Percentiles rank a stretch among this genome's conserved stretches.
phyloP scores from a whole-genome alignment of 768 basidiomycete genomes.

The Rickenella mellea region DNA sequence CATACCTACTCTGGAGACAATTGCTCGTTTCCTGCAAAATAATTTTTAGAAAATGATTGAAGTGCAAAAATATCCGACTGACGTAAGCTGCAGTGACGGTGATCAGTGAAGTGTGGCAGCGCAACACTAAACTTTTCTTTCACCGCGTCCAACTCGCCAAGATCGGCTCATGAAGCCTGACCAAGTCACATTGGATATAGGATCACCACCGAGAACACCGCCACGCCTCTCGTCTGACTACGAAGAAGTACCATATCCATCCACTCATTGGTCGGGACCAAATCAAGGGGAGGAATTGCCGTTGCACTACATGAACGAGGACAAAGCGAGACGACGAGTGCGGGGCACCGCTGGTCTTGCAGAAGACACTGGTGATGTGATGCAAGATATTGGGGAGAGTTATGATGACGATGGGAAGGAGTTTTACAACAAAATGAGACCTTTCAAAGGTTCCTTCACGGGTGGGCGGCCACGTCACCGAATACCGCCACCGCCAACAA shows the following conservation, averaged over 20 bases:
- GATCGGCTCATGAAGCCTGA: conserved; percentile 47
- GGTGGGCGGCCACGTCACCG: conserved; percentile 56
- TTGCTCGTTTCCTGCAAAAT: no score
- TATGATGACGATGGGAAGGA: conserved; percentile 63
- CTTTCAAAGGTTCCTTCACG: conserved; percentile 15
- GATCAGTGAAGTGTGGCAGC: no score
- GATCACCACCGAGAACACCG: conserved; percentile 39
- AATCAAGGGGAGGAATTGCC: conserved; percentile 35
- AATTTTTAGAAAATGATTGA: no score
- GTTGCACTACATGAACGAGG: conserved; percentile 43
- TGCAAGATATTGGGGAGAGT: no score
- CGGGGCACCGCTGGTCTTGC: conserved; percentile 22
- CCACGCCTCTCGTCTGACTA: conserved; percentile 55
- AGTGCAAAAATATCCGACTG: no score
- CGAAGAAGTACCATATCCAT: conserved; percentile 59
- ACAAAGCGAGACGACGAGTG: conserved; percentile 36
- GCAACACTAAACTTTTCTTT: no score
- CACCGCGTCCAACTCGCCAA: background rate
- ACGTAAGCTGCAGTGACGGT: no score
- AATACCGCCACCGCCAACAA: conserved; percentile 53
- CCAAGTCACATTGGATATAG: conserved; percentile 65
- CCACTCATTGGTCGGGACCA: conserved; percentile 21
- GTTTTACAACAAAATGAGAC: conserved; percentile 36
- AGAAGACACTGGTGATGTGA: conserved; percentile 17
- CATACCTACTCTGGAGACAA: no score